Conservation (phyloP, 768 basidiomycete species). For the Collybia sp. region DNA sequence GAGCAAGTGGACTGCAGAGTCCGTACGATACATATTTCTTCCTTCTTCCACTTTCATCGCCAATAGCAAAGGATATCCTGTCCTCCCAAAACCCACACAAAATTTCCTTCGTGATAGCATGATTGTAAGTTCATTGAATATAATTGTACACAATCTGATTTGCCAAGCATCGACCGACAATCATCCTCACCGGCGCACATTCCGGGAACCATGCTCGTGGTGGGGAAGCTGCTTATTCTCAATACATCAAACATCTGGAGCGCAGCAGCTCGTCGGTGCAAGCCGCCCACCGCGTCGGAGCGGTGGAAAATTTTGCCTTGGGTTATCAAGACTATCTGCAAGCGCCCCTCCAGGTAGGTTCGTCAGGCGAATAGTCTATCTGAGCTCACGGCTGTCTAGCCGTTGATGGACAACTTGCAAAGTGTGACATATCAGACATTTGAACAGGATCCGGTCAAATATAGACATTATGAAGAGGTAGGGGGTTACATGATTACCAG, state of each 20-base stretch:
- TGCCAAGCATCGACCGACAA: conserved; percentile 74
- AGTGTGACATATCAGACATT: conserved; percentile 97
- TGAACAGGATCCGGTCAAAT: conserved; percentile 97
- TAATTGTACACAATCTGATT: conserved; percentile 10
- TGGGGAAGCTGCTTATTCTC: conserved; percentile 82
- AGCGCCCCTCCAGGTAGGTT: conserved; percentile 80
- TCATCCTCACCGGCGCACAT: conserved; percentile 74
- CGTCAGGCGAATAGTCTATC: conserved; percentile 2
- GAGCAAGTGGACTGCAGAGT: conserved; percentile 89
- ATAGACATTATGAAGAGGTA: conserved; percentile 91
- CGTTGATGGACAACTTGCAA: conserved; percentile 95
- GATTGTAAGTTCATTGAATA: conserved; percentile 50
- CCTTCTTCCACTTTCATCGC: conserved; percentile 92
- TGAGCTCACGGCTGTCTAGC: conserved; percentile 39
- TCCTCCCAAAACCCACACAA: conserved; percentile 90
- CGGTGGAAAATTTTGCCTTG: conserved; percentile 85
- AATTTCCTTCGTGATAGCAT: conserved; percentile 86
- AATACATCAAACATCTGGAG: conserved; percentile 84
- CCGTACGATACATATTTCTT: conserved; percentile 83
- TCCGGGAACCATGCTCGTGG: conserved; percentile 69
- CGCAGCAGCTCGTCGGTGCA: conserved; percentile 67
- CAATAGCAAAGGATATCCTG: conserved; percentile 95
- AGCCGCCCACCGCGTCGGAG: conserved; percentile 60
- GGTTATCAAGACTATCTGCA: conserved; percentile 96
- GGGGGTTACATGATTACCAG: conserved; percentile 9